Base-by-base conservation (phyloP, 148 eudicot species). In the Fagopyrum homotropicum region DNA sequence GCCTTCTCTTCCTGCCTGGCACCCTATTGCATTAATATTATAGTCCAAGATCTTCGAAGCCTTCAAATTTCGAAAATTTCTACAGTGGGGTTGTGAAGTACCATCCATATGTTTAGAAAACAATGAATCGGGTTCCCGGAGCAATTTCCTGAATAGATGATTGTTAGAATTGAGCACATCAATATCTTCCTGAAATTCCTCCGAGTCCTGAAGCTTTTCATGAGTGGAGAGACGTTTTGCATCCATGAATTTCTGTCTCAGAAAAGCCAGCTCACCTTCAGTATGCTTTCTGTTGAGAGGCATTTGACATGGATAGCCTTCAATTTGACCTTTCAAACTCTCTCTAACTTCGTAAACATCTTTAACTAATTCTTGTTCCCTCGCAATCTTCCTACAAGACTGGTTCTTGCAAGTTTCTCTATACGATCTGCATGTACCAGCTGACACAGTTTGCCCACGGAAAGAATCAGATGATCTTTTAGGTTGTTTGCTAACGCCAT, bases 261-360 rank as follows among this genome's bases (percentile, higher is more conserved):
- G 77, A 35, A 85, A 79, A 63, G 79, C 81, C 71, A 66, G 15
- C 76, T 89, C 90, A 79, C 83, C 85, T 51, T 88, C 86, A 81
- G 81, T 75, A 44, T 68, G 69, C 57, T 76, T 79, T 59, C 81
- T 66, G 68, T 59, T 83, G 22, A 80, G 74, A 59, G 76, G 63
- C 66, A 56, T 78, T 74, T 77, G 84, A 76, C 83, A 79, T 10
- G 82, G 54, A 78, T 63, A 73, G 47, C 86, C 80, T 5, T 81
- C 74, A 73, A 72, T 72, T 47, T 57, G 84, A 61, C 75, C 75
- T 74, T 85, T 82, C 29, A 85, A 81, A 70, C 87, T 77, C 72
- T 85, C 91, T 7, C 70, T 52, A 77, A 88, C 97, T 79, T 92
- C 96, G 80, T 86, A 92, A 51, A 90, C 97, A 80, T 96, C 93